These are phyloP conservation scores for Xylaria scruposa DNA, from an alignment of 495 filamentous ascomycete genomes.

Conservation along the genomic window DNA sequence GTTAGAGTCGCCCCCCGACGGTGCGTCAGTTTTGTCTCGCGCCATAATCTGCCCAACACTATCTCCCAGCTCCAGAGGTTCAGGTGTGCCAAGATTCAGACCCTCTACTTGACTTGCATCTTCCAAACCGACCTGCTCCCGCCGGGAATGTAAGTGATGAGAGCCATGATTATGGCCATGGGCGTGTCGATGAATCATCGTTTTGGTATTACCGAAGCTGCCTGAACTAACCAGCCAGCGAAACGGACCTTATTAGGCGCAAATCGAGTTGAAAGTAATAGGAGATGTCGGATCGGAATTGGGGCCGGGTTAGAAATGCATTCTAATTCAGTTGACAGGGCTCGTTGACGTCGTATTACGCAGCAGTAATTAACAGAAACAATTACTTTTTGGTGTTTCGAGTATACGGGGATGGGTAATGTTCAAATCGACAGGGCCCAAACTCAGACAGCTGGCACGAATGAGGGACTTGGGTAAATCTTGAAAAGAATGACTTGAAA, in stretches of 20 bases:
- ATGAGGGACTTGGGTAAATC: conserved; percentile 38
- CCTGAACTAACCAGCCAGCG: not conserved
- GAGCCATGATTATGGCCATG: conserved; percentile 37
- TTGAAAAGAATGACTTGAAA: conserved; percentile 44
- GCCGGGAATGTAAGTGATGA: conserved; percentile 32
- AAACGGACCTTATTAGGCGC: not conserved
- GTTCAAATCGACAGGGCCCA: conserved; percentile 18
- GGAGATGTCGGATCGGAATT: not conserved
- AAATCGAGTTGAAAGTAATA: not conserved
- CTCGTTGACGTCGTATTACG: conserved; percentile 29
- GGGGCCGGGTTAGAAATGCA: not conserved
- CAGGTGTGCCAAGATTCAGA: not conserved
- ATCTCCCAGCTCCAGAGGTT: conserved; percentile 25
- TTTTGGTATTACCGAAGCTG: not conserved
- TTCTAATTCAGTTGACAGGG: not conserved
- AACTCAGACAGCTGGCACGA: conserved; percentile 26
- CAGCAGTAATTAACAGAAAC: conserved; percentile 27
- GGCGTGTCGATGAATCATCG: conserved; percentile 17
- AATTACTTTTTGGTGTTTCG: conserved; percentile 22
- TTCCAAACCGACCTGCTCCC: conserved; percentile 24
- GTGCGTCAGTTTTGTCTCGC: conserved; percentile 58
- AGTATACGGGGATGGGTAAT: conserved; percentile 4
- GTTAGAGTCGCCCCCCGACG: conserved; percentile 48
- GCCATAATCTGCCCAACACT: conserved; percentile 27
- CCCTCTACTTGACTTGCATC: conserved; percentile 22